Evolutionary conservation across 768 basidiomycete species (phyloP).

Genomic region (Mrakia gelida): DNA sequence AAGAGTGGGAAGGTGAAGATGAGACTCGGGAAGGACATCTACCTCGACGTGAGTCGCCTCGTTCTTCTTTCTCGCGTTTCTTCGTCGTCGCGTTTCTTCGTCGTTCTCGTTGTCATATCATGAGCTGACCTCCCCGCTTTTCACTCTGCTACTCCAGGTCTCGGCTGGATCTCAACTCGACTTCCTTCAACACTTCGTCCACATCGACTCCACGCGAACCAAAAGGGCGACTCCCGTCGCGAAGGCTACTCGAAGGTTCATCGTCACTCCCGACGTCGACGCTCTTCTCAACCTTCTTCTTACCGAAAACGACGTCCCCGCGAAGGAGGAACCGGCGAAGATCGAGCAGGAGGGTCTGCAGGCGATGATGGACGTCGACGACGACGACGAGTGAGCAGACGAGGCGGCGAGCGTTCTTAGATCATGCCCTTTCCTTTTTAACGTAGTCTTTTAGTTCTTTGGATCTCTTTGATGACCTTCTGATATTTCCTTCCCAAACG

Average conservation of each 20-base stretch:
- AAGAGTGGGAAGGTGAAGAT: conserved; percentile 31
- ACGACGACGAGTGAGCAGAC: background rate
- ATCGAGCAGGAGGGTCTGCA: background rate
- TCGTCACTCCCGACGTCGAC: conserved; percentile 32
- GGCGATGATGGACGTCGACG: background rate
- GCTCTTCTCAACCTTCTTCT: conserved; percentile 14
- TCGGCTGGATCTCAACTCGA: conserved; percentile 31
- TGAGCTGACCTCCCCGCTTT: background rate
- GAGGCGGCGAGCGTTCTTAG: background rate
- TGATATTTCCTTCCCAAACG: background rate
- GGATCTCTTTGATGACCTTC: background rate
- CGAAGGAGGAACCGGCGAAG: conserved; percentile 1
- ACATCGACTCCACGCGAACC: conserved; percentile 22
- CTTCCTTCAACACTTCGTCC: conserved; percentile 32
- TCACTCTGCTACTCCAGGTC: conserved; percentile 19
- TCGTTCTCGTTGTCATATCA: background rate
- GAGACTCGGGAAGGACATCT: conserved; percentile 30
- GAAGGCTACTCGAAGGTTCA: conserved; percentile 24
- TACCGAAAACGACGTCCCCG: background rate
- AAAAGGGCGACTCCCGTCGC: conserved; percentile 22
- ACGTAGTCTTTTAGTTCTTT: background rate
- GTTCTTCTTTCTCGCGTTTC: background rate
- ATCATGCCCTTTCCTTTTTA: background rate
- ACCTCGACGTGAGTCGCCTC: conserved; percentile 27
- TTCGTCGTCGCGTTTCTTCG: background rate